Conservation (phyloP, 148 eudicot genomes). For the Oxyria digyna region DNA sequence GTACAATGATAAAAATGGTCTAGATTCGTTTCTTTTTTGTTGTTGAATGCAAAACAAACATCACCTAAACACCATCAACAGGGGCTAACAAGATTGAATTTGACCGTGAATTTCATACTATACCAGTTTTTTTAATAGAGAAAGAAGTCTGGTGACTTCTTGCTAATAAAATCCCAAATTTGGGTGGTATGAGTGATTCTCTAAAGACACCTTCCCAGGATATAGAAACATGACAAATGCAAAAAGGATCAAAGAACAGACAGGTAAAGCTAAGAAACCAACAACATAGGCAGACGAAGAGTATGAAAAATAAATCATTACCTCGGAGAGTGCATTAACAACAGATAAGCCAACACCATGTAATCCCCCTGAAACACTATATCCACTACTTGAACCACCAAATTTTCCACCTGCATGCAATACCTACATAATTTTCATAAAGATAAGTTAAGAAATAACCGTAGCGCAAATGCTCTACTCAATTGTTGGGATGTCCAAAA, state of each 20-base stretch:
- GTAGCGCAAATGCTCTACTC: background rate
- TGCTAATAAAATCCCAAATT: background rate
- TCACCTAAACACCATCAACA: background rate
- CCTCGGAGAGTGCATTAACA: slow-evolving; percentile 97
- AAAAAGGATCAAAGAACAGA: background rate
- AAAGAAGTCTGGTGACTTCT: background rate
- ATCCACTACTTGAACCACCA: slow-evolving; percentile 97
- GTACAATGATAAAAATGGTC: no score
- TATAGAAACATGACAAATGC: background rate
- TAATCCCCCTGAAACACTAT: slow-evolving; percentile 93
- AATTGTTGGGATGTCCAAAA: background rate
- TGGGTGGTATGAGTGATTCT: background rate
- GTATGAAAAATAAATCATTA: slow-evolving; percentile 9
- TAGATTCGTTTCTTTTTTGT: no score
- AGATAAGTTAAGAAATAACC: background rate
- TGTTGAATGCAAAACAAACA: no score
- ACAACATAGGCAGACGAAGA: background rate
- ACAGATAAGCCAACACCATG: slow-evolving; percentile 97
- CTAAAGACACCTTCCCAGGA: background rate
- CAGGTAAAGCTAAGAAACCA: background rate
- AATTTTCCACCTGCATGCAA: slow-evolving; percentile 97
- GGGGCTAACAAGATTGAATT: background rate
- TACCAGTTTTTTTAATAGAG: background rate
- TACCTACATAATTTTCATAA: slow-evolving; percentile 44
- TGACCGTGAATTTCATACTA: background rate